phyloP scores from a whole-genome alignment of 208 protist genomes.

The Crithidia expoeki region DNA sequence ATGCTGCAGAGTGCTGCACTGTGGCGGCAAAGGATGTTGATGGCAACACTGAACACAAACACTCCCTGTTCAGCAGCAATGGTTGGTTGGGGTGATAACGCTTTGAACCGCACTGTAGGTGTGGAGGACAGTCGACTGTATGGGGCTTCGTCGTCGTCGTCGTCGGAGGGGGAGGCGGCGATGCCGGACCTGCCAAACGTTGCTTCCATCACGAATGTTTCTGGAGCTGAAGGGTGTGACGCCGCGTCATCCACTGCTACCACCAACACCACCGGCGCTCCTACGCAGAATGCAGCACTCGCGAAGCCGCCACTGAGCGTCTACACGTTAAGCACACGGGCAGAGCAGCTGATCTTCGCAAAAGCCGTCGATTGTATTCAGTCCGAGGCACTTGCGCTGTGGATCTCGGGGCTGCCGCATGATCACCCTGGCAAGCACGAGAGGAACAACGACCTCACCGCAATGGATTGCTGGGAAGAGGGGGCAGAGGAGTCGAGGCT shows the following conservation, averaged over 20 bases:
- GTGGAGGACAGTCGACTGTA: background rate
- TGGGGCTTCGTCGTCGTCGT: slow-evolving; percentile 12
- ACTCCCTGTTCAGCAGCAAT: background rate
- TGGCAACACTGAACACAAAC: background rate
- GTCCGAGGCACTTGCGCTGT: slow-evolving; percentile 27
- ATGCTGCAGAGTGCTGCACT: slow-evolving; percentile 20
- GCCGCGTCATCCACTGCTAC: background rate
- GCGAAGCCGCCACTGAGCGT: slow-evolving; percentile 7
- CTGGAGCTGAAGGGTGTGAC: background rate
- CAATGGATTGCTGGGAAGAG: slow-evolving; percentile 27
- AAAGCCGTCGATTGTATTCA: slow-evolving; percentile 32
- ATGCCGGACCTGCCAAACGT: slow-evolving; percentile 20
- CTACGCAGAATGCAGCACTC: background rate
- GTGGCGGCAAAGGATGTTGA: slow-evolving; percentile 25
- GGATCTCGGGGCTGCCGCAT: slow-evolving; percentile 12
- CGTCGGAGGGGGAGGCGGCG: slow-evolving; percentile 14
- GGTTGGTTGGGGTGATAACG: background rate
- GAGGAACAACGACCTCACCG: slow-evolving; percentile 1
- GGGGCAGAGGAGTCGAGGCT: slow-evolving; percentile 10
- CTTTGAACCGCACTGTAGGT: background rate
- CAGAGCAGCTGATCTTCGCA: slow-evolving; percentile 34
- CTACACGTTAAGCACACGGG: slow-evolving; percentile 22
- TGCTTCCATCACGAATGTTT: slow-evolving; percentile 17
- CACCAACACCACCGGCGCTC: background rate
- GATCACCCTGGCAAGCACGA: background rate